Base-by-base conservation (phyloP, 176 grass and related monocot species). In the Triticum turgidum region DNA sequence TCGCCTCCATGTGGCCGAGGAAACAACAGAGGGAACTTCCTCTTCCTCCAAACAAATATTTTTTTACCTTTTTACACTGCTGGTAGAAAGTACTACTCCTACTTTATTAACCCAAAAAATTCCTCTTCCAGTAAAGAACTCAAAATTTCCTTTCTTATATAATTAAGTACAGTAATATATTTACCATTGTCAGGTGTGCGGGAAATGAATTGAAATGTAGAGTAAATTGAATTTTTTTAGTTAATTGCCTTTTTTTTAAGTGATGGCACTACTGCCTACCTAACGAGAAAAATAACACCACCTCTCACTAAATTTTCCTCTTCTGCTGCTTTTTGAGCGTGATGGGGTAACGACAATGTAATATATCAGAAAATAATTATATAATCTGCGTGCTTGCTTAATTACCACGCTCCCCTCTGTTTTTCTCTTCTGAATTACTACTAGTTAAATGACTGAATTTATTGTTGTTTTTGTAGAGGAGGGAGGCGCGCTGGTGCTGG, bases 401-500 rank as follows among this genome's bases (percentile, higher is more conserved):
- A 25, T 25, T 25, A 25, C 25, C 25, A 25, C 25, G 25, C 25
- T 25, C 25, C 25, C 25, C 25, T 25, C 25, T 25, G 25, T 25
- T 25, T 25, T 25, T 25, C 25, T 25, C 25, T 25, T 25, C 25
- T 25, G 25, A 25, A 25, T 25, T 25, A 25, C 1, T 25, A 25
- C 17, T 69, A 18, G 17, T 18, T 9, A n/a, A 7, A 5, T 20
- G 0, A 3, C 54, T 58, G 54, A 21, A 21, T 3, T 58, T 8
- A 2, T 21, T 58, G 24, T 71, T 1, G 0, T 70, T 21, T 9
- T n/a, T 80, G 84, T 87, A 94, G 95, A 93, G 42, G 95, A 98
- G 76, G 92, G 87, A 54, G 95, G 95, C n/a, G 95, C 91, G 1
- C 61, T 98, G 32, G 78, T 98, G 22, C 83, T 98, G 9, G 96